Evolutionary conservation across 2,329 filamentous ascomycete species (phyloP).

Genomic region (Trichoderma sp.): DNA sequence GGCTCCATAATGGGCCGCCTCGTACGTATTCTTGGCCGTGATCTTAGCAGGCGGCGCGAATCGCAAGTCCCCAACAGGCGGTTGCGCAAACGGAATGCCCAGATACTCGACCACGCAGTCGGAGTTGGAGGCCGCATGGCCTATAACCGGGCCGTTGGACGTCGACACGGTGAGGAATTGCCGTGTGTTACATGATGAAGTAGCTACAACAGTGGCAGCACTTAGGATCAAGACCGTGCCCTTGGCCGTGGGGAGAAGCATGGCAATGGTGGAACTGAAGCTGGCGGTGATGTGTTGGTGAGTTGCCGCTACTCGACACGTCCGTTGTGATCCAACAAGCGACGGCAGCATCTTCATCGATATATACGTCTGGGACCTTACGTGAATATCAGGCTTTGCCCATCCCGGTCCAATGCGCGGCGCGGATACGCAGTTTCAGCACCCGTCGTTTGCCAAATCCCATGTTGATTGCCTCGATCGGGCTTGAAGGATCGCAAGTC

Average conservation of each 20-base stretch:
- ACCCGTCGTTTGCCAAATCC: neutral
- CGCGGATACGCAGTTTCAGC: neutral
- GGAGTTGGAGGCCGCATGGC: conserved; percentile 36
- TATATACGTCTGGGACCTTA: neutral
- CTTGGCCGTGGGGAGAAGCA: neutral
- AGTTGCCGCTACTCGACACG: neutral
- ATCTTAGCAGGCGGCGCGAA: conserved; percentile 41
- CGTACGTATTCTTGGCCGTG: conserved; percentile 25
- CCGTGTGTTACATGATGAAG: conserved; percentile 24
- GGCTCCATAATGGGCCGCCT: conserved; percentile 34
- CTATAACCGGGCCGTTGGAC: conserved; percentile 39
- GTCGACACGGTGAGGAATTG: conserved; percentile 35
- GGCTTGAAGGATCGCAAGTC: neutral
- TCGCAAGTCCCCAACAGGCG: conserved; percentile 41
- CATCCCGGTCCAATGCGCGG: neutral
- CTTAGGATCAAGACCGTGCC: conserved; percentile 2
- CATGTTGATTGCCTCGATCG: neutral
- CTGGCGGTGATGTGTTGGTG: neutral
- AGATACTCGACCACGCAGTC: conserved; percentile 41
- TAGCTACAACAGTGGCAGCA: neutral
- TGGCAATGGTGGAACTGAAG: neutral
- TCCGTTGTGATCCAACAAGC: neutral
- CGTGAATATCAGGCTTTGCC: neutral
- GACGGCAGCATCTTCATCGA: neutral
- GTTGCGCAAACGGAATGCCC: conserved; percentile 44